Percentiles rank a stretch among this genome's conserved stretches.
Evolutionary conservation across 352 stramenopile species (phyloP).

Genomic region (Pythium scleroteichum): DNA sequence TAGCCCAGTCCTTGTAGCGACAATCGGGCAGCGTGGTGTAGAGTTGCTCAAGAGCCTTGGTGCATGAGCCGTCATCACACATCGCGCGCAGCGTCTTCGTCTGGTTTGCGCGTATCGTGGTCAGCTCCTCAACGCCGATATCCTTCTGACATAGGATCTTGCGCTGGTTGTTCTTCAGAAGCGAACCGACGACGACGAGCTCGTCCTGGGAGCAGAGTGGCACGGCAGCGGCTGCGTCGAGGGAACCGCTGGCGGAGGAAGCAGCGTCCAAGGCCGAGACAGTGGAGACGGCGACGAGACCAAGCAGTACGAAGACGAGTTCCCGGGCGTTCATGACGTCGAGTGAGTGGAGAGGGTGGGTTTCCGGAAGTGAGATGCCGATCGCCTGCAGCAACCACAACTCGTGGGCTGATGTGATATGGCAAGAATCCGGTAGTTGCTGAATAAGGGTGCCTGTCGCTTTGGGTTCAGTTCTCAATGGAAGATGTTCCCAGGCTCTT

Average conservation of each 20-base stretch:
- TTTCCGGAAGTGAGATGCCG: neutral
- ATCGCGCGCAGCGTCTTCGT: conserved; percentile 45
- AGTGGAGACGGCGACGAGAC: conserved; percentile 3
- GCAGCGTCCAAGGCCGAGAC: conserved; percentile 27
- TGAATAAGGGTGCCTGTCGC: neutral
- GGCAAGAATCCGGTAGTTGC: neutral
- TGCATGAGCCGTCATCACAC: conserved; percentile 35
- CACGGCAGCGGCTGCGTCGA: conserved; percentile 29
- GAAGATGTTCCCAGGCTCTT: too few relatives aligned
- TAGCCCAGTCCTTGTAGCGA: conserved; percentile 50
- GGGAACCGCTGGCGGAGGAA: conserved; percentile 2
- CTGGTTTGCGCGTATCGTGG: conserved; percentile 31
- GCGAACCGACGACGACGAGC: conserved; percentile 36
- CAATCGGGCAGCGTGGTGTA: conserved; percentile 66
- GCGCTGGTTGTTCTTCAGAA: conserved; percentile 51
- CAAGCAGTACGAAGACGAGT: conserved; percentile 7
- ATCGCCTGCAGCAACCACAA: neutral
- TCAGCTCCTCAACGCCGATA: conserved; percentile 52
- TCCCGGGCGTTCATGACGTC: conserved; percentile 10
- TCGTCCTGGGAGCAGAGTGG: conserved; percentile 44
- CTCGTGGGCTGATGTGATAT: neutral
- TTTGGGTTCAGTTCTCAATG: neutral
- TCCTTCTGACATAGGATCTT: conserved; percentile 51
- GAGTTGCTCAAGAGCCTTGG: conserved; percentile 49
- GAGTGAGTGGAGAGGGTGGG: neutral